Evolutionary conservation across 352 stramenopile genomes (phyloP).

Genomic region (Phytophthora cactorum): DNA sequence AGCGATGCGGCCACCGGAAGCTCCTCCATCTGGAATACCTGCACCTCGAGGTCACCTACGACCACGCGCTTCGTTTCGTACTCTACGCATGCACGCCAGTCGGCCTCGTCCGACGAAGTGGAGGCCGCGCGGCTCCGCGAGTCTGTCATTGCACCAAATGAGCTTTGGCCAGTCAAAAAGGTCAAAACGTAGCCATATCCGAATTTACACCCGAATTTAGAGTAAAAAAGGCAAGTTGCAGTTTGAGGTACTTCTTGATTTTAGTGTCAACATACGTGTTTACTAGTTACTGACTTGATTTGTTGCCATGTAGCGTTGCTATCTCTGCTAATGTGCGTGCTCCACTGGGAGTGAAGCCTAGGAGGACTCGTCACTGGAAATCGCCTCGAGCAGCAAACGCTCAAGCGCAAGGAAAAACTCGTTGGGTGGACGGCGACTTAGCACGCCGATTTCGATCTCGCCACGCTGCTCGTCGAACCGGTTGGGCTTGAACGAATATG

Average conservation of each 20-base stretch:
- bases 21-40: constrained; percentile 69
- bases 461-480: constrained; percentile 69
- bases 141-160: constrained; percentile 16
- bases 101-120: constrained; percentile 44
- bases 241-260: background rate
- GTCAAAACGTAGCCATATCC: constrained; percentile 12
- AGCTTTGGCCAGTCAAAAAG: constrained; percentile 28
- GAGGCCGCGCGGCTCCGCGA: constrained; percentile 15
- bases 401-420: constrained; percentile 68
- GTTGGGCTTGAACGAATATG: constrained; percentile 62
- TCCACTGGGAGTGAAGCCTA: constrained; percentile 6
- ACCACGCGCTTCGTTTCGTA: constrained; percentile 57
- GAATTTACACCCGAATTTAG: background rate
- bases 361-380: constrained; percentile 27
- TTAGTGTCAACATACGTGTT: background rate
- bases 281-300: constrained; percentile 14
- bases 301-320: constrained; percentile 17
- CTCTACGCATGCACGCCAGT: constrained; percentile 62
- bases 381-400: constrained; percentile 30
- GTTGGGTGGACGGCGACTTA: constrained; percentile 72
- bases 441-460: constrained; percentile 51
- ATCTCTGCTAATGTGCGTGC: constrained; percentile 5
- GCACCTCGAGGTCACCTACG: constrained; percentile 48
- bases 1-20: constrained; percentile 57
- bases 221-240: background rate